Percentiles rank a stretch among this genome's conserved stretches.
Evolutionary conservation across 2,329 filamentous ascomycete genomes (phyloP).

Genomic region (Byssoonygena ceratinophila): DNA sequence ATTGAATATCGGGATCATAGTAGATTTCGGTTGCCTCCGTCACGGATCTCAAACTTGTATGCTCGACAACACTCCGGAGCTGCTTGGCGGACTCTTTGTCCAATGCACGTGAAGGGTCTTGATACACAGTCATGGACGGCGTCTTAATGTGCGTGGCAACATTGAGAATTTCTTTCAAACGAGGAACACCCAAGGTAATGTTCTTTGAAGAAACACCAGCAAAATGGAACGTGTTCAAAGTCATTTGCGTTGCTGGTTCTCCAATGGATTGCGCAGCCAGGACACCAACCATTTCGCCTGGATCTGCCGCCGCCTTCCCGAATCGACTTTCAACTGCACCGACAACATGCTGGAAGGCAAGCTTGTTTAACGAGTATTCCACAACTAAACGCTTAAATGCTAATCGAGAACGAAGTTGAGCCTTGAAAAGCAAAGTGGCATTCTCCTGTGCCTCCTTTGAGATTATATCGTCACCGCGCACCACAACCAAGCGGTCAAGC

Average conservation of each 20-base stretch:
- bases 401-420: slow-evolving; percentile 74
- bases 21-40: slow-evolving; percentile 91
- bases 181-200: slow-evolving; percentile 95
- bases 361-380: slow-evolving; percentile 72
- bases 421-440: slow-evolving; percentile 85
- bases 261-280: slow-evolving; percentile 96
- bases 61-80: slow-evolving; percentile 81
- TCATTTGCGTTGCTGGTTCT: slow-evolving; percentile 98
- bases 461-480: slow-evolving; percentile 72
- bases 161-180: slow-evolving; percentile 98
- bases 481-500: slow-evolving; percentile 67
- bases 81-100: slow-evolving; percentile 73
- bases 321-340: slow-evolving; percentile 86
- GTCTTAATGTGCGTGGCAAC: slow-evolving; percentile 98
- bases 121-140: slow-evolving; percentile 87
- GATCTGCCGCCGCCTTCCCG: slow-evolving; percentile 71
- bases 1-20: slow-evolving; percentile 83
- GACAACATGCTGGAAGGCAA: slow-evolving; percentile 84
- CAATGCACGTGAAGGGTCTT: slow-evolving; percentile 50
- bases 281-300: slow-evolving; percentile 98
- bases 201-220: slow-evolving; percentile 99
- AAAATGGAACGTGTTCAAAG: slow-evolving; percentile 98
- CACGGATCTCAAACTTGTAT: slow-evolving; percentile 85
- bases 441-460: slow-evolving; percentile 79
- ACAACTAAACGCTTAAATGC: slow-evolving; percentile 89